Base-by-base conservation (phyloP, 208 protist species). In the Trypanosoma melophagium region DNA sequence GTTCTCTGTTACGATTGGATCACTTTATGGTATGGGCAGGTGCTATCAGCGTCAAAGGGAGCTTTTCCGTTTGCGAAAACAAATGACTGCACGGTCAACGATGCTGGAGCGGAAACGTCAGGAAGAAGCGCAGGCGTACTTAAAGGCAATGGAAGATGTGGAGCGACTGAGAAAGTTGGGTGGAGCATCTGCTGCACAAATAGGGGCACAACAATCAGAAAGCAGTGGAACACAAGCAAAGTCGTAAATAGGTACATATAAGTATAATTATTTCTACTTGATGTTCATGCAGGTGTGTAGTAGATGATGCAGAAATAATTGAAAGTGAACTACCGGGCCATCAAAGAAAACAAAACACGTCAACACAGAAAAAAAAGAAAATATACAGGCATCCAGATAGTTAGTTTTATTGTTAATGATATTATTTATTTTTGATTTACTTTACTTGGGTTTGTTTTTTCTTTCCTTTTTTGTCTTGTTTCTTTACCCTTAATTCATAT, bases 1-100 rank as follows among this genome's bases (percentile, higher is more conserved):
- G 89, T 92, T 88, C 50, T 89, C 84, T 24, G 71, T 95, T 24
- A 83, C 86, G 7, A 54, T 81, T 2, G 89, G 86, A 22, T 91
- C 84, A 13, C 74, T 95, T 17, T 95, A 90, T 66, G 89, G 89
- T 45, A 81, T 93, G 86, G 38, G 74, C 49, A 72, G 77, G 54
- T 95, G 89, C 79, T 95, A 81, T 71, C 72, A 69, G 31, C 84
- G 84, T 5, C 86, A 92, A 70, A 74, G 86, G 69, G 82, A 87
- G 38, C 60, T 95, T 51, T 92, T 92, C 28, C 69, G 69, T 7
- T 61, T 92, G 60, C 84, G 88, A 24, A 85, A 81, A 61, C 71
- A 62, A 14, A 76, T 79, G 63, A 70, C 76, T 25, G 74, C 28
- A 59, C 79, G 81, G 71, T 35, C 85, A 25, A 82, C 63, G 59